Base-by-base conservation (phyloP, 495 filamentous ascomycete genomes). In the Aspergillus homomorphus region DNA sequence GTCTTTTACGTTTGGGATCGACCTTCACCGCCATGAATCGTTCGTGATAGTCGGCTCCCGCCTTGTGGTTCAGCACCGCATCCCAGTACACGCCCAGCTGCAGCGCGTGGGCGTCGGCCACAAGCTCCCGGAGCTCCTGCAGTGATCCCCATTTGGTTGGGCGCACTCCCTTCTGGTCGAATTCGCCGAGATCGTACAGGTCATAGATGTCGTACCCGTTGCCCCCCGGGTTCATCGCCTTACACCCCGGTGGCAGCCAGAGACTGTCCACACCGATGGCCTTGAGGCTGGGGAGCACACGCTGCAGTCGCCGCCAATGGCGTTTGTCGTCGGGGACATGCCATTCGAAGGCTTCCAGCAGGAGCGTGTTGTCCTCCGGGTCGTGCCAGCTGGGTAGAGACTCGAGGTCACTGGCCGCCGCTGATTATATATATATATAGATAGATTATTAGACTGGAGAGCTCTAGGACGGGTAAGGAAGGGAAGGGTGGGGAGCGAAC, bases 181-280 rank as follows among this genome's bases (percentile, higher is more conserved):
- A 91, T 62, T 91, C 88, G 33, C 88, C 88, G n/a, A 90, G 73
- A 56, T 91, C 88, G 62, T 86, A 91, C 4, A 91, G 69, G 62
- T 90, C 87, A 54, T 90, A 90, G 65, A 88, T 81, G 67, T 90
- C 88, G 64, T 89, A 90, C 20, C 88, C 88, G 62, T 87, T 89
- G 20, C 84, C 84, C 4, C 77, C 51, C 1, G 78, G 77, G 42
- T 78, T 82, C 61, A 82, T 81, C 3, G 80, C 86, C 69, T 90
- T 91, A 72, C 88, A 90, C 53, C 80, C 88, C 0, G 88, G 88
- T 6, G 88, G 87, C 5, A 90, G 74, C 86, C 88, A 89, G 30
- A 91, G 71, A 61, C 78, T 79, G 66, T 84, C 80, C 50, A 89
- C 73, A 1, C 87, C 88, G 57, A 83, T 78, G 8, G 74, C 69